phyloP scores from a whole-genome alignment of 2,329 filamentous ascomycete genomes.

The Grosmannia penicillata region DNA sequence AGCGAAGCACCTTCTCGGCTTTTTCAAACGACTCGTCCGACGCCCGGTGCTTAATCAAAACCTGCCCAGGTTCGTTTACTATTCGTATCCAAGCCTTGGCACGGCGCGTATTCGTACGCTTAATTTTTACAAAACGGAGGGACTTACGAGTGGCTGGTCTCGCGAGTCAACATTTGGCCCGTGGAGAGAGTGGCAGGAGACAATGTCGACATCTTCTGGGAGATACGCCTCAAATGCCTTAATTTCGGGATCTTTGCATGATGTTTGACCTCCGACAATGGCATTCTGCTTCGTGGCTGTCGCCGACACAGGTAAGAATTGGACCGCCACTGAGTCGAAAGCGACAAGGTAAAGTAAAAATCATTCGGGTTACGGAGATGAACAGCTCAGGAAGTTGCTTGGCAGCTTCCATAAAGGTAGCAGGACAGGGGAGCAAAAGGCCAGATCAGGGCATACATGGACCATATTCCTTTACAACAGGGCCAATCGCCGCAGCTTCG shows the following conservation, averaged over 20 bases:
- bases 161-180: conserved; percentile 78
- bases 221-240: conserved; percentile 82
- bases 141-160: conserved; percentile 73
- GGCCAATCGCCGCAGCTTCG: conserved; percentile 80
- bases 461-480: conserved; percentile 75
- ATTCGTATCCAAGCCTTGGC: background rate
- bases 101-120: background rate
- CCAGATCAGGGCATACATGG: conserved; percentile 56
- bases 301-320: conserved; percentile 9
- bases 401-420: too few relatives aligned
- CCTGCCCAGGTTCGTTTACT: conserved; percentile 21
- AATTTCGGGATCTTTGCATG: conserved; percentile 95
- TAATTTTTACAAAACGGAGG: background rate
- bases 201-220: conserved; percentile 76
- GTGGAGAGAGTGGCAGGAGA: conserved; percentile 93
- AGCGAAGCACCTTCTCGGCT: conserved; percentile 68
- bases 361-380: too few relatives aligned
- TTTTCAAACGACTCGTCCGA: conserved; percentile 61
- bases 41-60: conserved; percentile 83
- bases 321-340: too few relatives aligned
- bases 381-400: too few relatives aligned
- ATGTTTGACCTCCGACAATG: conserved; percentile 94
- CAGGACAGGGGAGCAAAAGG: background rate
- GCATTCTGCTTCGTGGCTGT: conserved; percentile 86
- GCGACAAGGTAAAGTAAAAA: too few relatives aligned